These are phyloP conservation scores for Diaporthe longicolla DNA, from an alignment of 2,329 filamentous ascomycete genomes.

Conservation along the genomic window DNA sequence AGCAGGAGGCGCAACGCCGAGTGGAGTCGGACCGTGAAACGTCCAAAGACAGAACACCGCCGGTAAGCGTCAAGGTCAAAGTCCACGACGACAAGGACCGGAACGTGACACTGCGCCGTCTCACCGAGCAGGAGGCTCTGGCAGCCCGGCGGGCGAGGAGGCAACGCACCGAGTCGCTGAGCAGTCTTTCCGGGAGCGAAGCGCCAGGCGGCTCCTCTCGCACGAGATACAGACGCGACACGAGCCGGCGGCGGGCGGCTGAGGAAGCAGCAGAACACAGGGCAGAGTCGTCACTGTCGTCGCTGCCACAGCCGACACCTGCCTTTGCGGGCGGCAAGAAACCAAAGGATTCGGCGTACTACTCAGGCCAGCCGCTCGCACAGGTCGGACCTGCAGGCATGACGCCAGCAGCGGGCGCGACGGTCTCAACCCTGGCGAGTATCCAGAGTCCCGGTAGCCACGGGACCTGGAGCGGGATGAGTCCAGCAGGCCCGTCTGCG, in stretches of 20 bases:
- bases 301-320: conserved; percentile 69
- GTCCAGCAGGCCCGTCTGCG: conserved; percentile 48
- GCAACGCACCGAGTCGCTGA: conserved; percentile 65
- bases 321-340: conserved; percentile 67
- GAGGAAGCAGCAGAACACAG: conserved; percentile 63
- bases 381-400: conserved; percentile 55
- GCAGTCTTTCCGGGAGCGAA: conserved; percentile 71
- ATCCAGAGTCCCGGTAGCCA: conserved; percentile 62
- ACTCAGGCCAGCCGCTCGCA: conserved; percentile 61
- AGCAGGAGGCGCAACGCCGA: conserved; percentile 58
- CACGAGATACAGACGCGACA: conserved; percentile 69
- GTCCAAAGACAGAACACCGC: conserved; percentile 56
- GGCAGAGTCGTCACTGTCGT: conserved; percentile 54
- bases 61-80: conserved; percentile 71
- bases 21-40: conserved; percentile 52
- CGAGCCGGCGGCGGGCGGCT: conserved; percentile 59
- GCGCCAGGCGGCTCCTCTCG: conserved; percentile 48
- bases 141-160: conserved; percentile 56
- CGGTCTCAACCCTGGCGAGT: conserved; percentile 63
- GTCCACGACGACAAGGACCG: conserved; percentile 72
- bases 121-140: conserved; percentile 72
- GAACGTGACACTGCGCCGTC: conserved; percentile 72
- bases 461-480: conserved; percentile 69
- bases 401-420: conserved; percentile 56
- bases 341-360: conserved; percentile 74